These are phyloP conservation scores for Millerozyma miso DNA, from an alignment of 805 yeast genomes.

Conservation along the genomic window DNA sequence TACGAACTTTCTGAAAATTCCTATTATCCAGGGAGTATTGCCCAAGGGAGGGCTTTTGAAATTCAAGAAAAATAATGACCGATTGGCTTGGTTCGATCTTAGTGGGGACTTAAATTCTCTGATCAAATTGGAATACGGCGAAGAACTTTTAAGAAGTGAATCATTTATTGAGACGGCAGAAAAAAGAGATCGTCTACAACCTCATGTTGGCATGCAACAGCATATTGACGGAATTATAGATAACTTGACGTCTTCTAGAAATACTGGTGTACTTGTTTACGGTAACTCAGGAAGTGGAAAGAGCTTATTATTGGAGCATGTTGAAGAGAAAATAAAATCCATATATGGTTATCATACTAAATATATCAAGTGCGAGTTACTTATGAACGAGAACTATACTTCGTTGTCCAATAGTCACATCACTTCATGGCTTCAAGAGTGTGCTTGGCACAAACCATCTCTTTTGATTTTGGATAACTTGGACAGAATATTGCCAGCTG, in stretches of 20 bases:
- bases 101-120: conserved; percentile 17
- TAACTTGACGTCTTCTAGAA: conserved; percentile 38
- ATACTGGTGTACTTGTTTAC: conserved; percentile 55
- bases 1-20: conserved; percentile 51
- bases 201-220: conserved; percentile 56
- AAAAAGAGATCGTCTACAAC: conserved; percentile 6
- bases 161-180: conserved; percentile 30
- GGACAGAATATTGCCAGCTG: conserved; percentile 68
- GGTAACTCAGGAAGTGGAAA: conserved; percentile 88
- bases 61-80: conserved; percentile 44
- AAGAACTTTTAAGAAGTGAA: conserved; percentile 41
- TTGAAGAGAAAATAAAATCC: conserved; percentile 32
- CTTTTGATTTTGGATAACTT: conserved; percentile 73
- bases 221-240: conserved; percentile 36
- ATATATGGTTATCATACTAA: conserved; percentile 44
- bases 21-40: conserved; percentile 41
- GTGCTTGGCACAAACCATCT: conserved; percentile 77
- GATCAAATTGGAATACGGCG: conserved; percentile 45
- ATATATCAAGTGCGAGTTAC: conserved; percentile 48
- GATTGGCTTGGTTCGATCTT: conserved; percentile 35
- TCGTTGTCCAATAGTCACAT: conserved; percentile 42
- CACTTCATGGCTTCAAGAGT: conserved; percentile 43
- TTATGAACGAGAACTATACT: conserved; percentile 51
- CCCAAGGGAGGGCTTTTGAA: conserved; percentile 61
- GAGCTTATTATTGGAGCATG: conserved; percentile 45